Evolutionary conservation across 352 stramenopile species (phyloP).

Genomic region (Phytophthora boehmeriae): DNA sequence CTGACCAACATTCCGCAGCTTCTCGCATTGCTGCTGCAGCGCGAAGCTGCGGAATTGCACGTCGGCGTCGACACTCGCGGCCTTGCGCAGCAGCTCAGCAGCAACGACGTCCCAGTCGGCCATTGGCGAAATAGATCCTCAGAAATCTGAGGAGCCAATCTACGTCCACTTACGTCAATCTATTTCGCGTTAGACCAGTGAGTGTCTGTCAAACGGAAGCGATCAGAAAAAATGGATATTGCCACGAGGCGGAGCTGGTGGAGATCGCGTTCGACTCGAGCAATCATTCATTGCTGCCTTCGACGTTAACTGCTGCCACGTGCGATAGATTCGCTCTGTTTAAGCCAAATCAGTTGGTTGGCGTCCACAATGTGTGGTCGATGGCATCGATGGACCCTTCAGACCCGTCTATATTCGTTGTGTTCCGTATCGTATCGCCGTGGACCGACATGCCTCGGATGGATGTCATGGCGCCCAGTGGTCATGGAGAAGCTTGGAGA

Average conservation of each 20-base stretch:
- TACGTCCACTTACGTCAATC: too few relatives aligned
- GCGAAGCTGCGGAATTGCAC: conserved; percentile 37
- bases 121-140: background rate
- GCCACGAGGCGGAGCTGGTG: too few relatives aligned
- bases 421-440: background rate
- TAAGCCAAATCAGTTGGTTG: too few relatives aligned
- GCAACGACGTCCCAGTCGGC: conserved; percentile 14
- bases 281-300: too few relatives aligned
- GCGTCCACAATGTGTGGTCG: too few relatives aligned
- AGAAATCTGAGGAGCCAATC: background rate
- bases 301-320: too few relatives aligned
- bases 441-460: background rate
- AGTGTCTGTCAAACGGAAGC: too few relatives aligned
- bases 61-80: conserved; percentile 38
- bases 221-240: too few relatives aligned
- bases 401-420: background rate
- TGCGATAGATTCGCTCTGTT: too few relatives aligned
- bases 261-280: too few relatives aligned
- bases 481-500: too few relatives aligned
- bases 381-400: background rate
- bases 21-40: conserved; percentile 43
- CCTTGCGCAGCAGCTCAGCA: conserved; percentile 22
- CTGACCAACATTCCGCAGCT: conserved; percentile 32
- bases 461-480: background rate
- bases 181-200: too few relatives aligned